Conservation (phyloP, 768 basidiomycete genomes). For the Kwoniella europaea region DNA sequence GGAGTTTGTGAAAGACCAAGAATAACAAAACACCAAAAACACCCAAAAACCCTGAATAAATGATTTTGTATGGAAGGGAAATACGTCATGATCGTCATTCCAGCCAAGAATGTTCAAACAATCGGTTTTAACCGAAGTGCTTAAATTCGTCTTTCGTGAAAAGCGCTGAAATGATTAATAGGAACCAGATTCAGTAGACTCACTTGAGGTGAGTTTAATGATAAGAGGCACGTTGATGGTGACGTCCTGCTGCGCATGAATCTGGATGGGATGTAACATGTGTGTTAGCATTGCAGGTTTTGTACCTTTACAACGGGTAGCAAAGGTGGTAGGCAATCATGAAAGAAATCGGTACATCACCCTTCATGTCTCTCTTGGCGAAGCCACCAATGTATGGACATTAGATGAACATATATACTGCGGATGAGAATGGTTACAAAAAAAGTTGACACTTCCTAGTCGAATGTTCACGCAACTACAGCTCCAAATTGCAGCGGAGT, state of each 20-base stretch:
- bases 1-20: background rate
- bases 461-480: background rate
- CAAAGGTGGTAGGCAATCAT: no score
- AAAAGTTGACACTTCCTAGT: no score
- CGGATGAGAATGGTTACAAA: no score
- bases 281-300: background rate
- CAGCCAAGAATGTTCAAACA: background rate
- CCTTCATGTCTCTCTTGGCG: no score
- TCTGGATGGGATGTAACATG: background rate
- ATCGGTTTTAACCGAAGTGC: background rate
- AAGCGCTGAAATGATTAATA: background rate
- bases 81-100: conserved; percentile 12
- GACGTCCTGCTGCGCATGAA: background rate
- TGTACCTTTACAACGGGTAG: no score
- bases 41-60: background rate
- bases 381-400: no score
- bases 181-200: background rate
- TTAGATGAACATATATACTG: no score
- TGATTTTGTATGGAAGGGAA: background rate
- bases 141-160: background rate
- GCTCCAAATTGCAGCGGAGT: no score
- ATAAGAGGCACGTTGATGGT: background rate
- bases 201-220: background rate
- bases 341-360: no score
- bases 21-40: background rate